Percentiles rank a stretch among this genome's conserved stretches.
Evolutionary conservation across 2,329 filamentous ascomycete species (phyloP).

Genomic region (Tetracladium maxilliforme): DNA sequence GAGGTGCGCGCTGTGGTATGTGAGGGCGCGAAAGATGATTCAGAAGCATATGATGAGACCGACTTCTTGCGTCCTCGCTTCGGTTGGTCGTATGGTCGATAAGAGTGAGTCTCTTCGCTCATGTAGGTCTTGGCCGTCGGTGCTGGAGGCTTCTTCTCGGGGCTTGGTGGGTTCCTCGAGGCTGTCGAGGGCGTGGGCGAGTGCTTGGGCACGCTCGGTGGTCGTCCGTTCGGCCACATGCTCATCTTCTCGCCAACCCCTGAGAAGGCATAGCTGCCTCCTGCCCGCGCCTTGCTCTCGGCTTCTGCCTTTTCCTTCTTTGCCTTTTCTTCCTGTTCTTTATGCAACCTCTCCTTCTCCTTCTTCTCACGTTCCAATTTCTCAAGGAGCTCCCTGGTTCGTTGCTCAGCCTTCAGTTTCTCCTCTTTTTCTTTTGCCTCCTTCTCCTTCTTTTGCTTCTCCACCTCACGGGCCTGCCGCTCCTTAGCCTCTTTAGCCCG

Average conservation of each 20-base stretch:
- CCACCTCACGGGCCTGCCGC: constrained; percentile 13
- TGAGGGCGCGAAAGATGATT: constrained; percentile 76
- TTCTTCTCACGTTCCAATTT: constrained; percentile 12
- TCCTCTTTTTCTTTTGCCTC: constrained; percentile 18
- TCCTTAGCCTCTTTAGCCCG: constrained; percentile 39
- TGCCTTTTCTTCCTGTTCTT: constrained; percentile 18
- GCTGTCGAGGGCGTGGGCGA: constrained; percentile 9
- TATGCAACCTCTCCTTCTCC: constrained; percentile 13
- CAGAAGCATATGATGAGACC: constrained; percentile 60
- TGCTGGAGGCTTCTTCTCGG: constrained; percentile 25
- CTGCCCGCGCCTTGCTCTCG: constrained; percentile 10
- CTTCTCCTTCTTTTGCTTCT: constrained; percentile 8
- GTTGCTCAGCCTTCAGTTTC: constrained; percentile 9
- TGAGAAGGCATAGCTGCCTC: constrained; percentile 43
- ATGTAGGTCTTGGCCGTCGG: constrained; percentile 41
- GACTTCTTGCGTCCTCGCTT: constrained; percentile 42
- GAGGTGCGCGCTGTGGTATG: constrained; percentile 73
- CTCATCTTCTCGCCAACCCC: constrained; percentile 55
- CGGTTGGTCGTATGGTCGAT: constrained; percentile 61
- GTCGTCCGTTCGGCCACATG: constrained; percentile 52
- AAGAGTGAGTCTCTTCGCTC: constrained; percentile 51
- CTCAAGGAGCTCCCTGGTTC: constrained; percentile 21
- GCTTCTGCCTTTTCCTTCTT: constrained; percentile 14
- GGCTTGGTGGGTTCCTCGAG: constrained; percentile 14
- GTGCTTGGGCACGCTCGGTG: constrained; percentile 22